A percentile compares a stretch with the other conserved stretches of the same genome.
Evolutionary conservation across 495 filamentous ascomycete species (phyloP).

Genomic region (Xylaria telfairii): DNA sequence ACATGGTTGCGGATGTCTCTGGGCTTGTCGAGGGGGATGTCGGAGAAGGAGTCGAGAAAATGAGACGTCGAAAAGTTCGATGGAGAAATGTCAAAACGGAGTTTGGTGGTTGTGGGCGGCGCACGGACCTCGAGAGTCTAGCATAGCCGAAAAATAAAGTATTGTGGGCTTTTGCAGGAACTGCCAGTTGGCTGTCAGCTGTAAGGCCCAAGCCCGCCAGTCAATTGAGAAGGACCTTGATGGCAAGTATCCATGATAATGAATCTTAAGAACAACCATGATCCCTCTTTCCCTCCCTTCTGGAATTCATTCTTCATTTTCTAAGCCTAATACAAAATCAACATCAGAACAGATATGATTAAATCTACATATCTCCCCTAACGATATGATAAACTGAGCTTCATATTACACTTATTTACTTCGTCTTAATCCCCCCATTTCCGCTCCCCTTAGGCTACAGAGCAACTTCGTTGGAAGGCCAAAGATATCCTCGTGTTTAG

Average conservation of each 20-base stretch:
- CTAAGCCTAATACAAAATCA: neutral
- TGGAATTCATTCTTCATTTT: neutral
- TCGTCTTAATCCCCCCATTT: neutral
- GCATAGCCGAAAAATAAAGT: slow-evolving; percentile 14
- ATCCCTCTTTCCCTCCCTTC: neutral
- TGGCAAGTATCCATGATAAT: neutral
- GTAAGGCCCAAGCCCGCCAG: too few relatives aligned
- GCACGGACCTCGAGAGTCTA: slow-evolving; percentile 20
- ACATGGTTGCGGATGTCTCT: slow-evolving; percentile 54
- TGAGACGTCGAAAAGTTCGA: slow-evolving; percentile 13
- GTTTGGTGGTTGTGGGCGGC: slow-evolving; percentile 27
- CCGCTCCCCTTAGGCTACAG: neutral
- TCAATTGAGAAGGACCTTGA: too few relatives aligned
- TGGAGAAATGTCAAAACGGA: slow-evolving; percentile 29
- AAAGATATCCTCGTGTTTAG: slow-evolving; percentile 3
- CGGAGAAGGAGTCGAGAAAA: slow-evolving; percentile 15
- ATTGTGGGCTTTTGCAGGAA: neutral
- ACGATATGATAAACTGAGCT: neutral
- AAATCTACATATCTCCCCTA: neutral
- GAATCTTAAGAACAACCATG: neutral
- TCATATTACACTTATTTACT: slow-evolving; percentile 4
- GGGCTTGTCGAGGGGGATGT: slow-evolving; percentile 27
- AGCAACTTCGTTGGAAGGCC: neutral
- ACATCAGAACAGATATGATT: neutral
- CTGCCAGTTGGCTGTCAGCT: neutral